Base-by-base conservation (phyloP, 441 rosid species). In the Bruguiera hainesii region DNA sequence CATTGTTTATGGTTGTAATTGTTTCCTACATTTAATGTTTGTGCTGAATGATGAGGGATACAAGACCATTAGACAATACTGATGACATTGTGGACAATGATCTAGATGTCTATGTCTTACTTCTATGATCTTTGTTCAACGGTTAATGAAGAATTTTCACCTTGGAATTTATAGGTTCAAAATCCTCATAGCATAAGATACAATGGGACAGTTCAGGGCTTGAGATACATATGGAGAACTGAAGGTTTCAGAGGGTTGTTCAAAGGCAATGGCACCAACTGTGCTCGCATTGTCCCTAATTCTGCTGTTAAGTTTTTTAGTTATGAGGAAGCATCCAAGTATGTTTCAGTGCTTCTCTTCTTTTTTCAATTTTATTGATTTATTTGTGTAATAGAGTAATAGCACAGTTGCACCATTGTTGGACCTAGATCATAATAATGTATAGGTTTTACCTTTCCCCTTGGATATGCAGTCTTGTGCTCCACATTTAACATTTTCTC, bases 301-400 rank as follows among this genome's bases (percentile, higher is more conserved):
- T 93, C 98, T 0, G 98, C 98, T 7, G 97, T 93, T 77, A 95
- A 95, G 75, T 95, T 95, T 83, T 92, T 89, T 76, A 95, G 98
- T 83, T 95, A 95, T 50, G 98, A 95, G 81, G 86, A 92, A 79
- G 98, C 99, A 64, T 92, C 99, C 23, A 81, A 80, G 99, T 92
- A 85, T 25, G 85, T n/a, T 65, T 23, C 61, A 56, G 48, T 60
- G 56, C 42, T 66, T 57, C 62, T 72, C 33, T 65, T 71, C 20
- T 7, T 11, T 61, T 50, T 57, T 13, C 3, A 53, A 9, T 25
- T 20, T 53, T 25, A 53, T 53, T 11, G 15, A 53, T 53, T 53
- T 19, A 7, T 53, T 11, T 53, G 57, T 53, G 29, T 21, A 53
- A 53, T 53, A 21, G 57, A 21, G 29, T 21, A 53, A 53, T 53